Percentiles rank a stretch among this genome's conserved stretches.
Evolutionary conservation across 139 green algal genomes (phyloP).

Genomic region (Monoraphidium neglectum): DNA sequence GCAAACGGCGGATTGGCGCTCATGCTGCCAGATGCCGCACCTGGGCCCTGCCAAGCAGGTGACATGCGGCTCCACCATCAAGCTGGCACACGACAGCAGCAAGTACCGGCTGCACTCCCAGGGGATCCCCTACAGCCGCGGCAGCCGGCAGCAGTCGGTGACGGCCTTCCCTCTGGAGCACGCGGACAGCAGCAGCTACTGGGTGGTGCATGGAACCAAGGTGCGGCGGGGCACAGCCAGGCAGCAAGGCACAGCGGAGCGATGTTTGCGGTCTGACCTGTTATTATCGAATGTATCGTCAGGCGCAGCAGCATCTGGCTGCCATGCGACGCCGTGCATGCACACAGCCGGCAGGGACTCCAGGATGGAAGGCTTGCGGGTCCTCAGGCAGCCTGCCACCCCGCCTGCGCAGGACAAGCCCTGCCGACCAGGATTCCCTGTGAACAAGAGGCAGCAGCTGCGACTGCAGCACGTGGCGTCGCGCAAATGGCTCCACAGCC

Average conservation of each 20-base stretch:
- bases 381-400: too few relatives aligned
- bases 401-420: conserved; percentile 62
- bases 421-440: conserved; percentile 61
- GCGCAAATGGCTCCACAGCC: conserved; percentile 92
- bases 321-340: too few relatives aligned
- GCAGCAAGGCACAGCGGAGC: too few relatives aligned
- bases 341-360: too few relatives aligned
- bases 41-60: conserved; percentile 59
- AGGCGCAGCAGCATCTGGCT: too few relatives aligned
- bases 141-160: conserved; percentile 91
- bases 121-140: conserved; percentile 82
- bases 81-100: conserved; percentile 71
- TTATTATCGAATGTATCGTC: not conserved
- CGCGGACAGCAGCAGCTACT: conserved; percentile 80
- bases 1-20: too few relatives aligned
- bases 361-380: too few relatives aligned
- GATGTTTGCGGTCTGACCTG: not conserved
- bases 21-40: too few relatives aligned
- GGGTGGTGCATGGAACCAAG: conserved; percentile 61
- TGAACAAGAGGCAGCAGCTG: conserved; percentile 63
- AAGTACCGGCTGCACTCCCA: conserved; percentile 83
- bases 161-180: conserved; percentile 69
- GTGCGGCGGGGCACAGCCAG: too few relatives aligned
- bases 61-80: conserved; percentile 87
- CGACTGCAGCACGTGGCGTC: conserved; percentile 83